phyloP scores from a whole-genome alignment of 352 stramenopile genomes.

The Hyaloperonospora arabidopsidis region DNA sequence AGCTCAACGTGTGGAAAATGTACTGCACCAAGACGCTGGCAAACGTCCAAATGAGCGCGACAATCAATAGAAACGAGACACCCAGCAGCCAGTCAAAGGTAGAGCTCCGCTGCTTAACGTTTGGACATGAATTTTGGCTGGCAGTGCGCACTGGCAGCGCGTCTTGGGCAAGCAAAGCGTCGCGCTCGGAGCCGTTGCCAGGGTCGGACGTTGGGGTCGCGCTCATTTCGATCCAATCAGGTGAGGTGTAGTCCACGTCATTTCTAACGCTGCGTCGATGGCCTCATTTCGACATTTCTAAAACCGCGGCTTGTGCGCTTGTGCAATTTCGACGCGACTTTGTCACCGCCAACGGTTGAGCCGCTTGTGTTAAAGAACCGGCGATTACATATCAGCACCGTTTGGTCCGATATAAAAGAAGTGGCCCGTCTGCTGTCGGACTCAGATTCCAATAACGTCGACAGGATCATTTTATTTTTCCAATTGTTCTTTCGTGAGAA shows the following conservation, averaged over 20 bases:
- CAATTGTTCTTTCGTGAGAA: too few species aligned
- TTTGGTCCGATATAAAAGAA: neutral
- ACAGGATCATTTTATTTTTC: too few species aligned
- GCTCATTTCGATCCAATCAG: neutral
- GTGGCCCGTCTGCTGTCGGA: neutral
- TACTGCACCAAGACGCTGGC: conserved; percentile 85
- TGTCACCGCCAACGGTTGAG: too few species aligned
- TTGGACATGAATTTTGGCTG: conserved; percentile 7
- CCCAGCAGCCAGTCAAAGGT: conserved; percentile 64
- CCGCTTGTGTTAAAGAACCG: too few species aligned
- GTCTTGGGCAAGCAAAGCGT: conserved; percentile 17
- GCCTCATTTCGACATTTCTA: too few species aligned
- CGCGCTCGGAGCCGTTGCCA: conserved; percentile 19
- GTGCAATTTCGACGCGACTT: too few species aligned
- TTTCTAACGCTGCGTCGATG: too few species aligned
- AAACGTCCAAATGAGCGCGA: conserved; percentile 79
- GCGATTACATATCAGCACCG: too few species aligned
- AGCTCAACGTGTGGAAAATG: conserved; percentile 82
- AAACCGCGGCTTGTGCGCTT: too few species aligned
- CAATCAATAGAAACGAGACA: conserved; percentile 61
- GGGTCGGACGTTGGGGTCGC: conserved; percentile 19
- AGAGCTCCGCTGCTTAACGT: conserved; percentile 17
- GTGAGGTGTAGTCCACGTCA: too few species aligned
- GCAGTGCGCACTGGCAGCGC: conserved; percentile 16
- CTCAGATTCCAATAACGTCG: too few species aligned